phyloP scores from a whole-genome alignment of 2,329 filamentous ascomycete species.

The Phoma sp. region DNA sequence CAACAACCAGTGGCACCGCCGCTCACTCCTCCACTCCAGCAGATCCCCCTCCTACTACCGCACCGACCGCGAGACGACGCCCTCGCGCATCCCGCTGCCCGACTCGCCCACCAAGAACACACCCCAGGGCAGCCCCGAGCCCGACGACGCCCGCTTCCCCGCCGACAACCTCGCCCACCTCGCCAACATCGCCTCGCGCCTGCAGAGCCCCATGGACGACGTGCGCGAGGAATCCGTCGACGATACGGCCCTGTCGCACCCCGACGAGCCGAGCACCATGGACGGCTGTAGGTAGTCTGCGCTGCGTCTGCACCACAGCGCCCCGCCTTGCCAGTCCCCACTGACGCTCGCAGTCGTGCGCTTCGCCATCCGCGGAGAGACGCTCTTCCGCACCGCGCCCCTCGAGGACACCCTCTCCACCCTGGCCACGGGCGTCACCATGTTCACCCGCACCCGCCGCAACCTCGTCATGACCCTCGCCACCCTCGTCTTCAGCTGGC shows the following conservation, averaged over 20 bases:
- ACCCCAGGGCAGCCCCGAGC: slow-evolving; percentile 60
- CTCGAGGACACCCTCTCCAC: slow-evolving; percentile 76
- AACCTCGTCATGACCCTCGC: slow-evolving; percentile 69
- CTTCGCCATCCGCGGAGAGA: slow-evolving; percentile 85
- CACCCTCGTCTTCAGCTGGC: slow-evolving; percentile 68
- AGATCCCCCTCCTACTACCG: slow-evolving; percentile 67
- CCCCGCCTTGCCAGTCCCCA: not conserved
- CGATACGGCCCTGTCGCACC: slow-evolving; percentile 35
- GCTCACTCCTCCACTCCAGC: slow-evolving; percentile 54
- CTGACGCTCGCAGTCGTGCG: slow-evolving; percentile 72
- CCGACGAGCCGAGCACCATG: slow-evolving; percentile 22
- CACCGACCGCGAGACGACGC: slow-evolving; percentile 57
- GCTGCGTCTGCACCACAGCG: slow-evolving; percentile 7
- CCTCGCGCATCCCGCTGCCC: slow-evolving; percentile 66
- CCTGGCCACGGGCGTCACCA: slow-evolving; percentile 64
- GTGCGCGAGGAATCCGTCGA: slow-evolving; percentile 29
- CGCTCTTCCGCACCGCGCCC: slow-evolving; percentile 84
- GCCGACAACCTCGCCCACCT: slow-evolving; percentile 32
- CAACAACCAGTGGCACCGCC: slow-evolving; percentile 65
- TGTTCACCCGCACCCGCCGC: slow-evolving; percentile 72
- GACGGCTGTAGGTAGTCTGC: slow-evolving; percentile 45
- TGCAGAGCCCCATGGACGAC: slow-evolving; percentile 43
- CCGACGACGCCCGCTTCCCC: slow-evolving; percentile 42
- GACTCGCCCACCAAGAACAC: slow-evolving; percentile 64
- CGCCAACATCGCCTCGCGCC: slow-evolving; percentile 43